A percentile compares a stretch with the other conserved stretches of the same genome.
Evolutionary conservation across 208 protist species (phyloP).

Genomic region (Leishmania arabica): DNA sequence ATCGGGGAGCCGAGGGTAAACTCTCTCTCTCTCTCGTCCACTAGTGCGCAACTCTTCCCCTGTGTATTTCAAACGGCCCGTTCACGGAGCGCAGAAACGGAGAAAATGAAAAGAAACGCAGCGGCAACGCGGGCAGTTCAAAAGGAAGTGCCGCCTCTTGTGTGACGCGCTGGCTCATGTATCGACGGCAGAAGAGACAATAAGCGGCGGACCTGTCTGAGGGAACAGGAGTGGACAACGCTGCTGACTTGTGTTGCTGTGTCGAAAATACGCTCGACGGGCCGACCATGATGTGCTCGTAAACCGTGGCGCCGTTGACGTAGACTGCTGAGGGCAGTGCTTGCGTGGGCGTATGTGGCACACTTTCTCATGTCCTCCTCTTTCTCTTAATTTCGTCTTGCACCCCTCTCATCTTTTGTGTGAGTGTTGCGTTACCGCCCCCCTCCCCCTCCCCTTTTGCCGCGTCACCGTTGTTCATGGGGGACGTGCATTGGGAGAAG

Average conservation of each 20-base stretch:
- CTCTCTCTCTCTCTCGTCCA: not conserved
- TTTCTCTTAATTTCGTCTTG: slow-evolving; percentile 8
- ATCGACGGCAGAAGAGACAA: not conserved
- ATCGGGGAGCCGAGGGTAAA: not conserved
- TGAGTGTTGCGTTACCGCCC: not conserved
- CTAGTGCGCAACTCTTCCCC: not conserved
- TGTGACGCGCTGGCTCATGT: not conserved
- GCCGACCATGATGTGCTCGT: not conserved
- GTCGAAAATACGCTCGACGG: not conserved
- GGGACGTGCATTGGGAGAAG: not conserved
- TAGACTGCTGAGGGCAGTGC: not conserved
- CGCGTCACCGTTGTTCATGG: not conserved
- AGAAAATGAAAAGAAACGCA: not conserved
- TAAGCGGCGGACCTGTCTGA: not conserved
- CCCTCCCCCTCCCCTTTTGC: not conserved
- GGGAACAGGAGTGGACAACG: not conserved
- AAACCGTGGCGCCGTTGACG: not conserved
- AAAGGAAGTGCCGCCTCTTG: not conserved
- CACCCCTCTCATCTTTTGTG: not conserved
- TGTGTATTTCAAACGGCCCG: not conserved
- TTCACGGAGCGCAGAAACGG: not conserved
- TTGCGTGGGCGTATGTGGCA: too few species aligned
- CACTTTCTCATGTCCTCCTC: not conserved
- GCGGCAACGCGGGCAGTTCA: not conserved
- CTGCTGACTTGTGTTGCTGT: not conserved